A percentile compares a stretch with the other conserved stretches of the same genome.
Conservation (phyloP, 169 alveolate species). For the Plasmodium billcollinsi region DNA sequence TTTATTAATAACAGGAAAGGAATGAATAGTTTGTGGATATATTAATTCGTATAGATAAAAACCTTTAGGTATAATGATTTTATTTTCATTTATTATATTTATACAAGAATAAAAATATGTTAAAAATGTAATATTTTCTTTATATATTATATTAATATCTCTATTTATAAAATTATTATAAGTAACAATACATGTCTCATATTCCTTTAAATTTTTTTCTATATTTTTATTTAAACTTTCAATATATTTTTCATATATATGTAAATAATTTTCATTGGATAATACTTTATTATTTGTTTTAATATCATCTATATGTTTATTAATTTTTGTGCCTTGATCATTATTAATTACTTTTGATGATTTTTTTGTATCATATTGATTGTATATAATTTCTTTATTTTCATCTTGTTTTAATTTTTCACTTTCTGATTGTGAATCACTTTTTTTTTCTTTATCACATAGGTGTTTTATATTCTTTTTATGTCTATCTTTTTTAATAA, state of each 20-base stretch:
- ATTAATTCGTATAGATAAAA: slow-evolving; percentile 54
- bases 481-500: too few species aligned
- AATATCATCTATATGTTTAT: too few species aligned
- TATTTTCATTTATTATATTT: slow-evolving; percentile 56
- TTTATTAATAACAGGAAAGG: slow-evolving; percentile 59
- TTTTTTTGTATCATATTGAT: too few species aligned
- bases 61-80: slow-evolving; percentile 56
- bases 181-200: slow-evolving; percentile 20
- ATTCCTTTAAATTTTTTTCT: slow-evolving; percentile 23
- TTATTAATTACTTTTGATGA: too few species aligned
- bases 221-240: slow-evolving; percentile 7
- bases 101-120: slow-evolving; percentile 53
- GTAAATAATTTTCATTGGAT: slow-evolving; percentile 1
- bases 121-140: slow-evolving; percentile 13
- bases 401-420: neutral
- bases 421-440: neutral
- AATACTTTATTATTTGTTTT: neutral
- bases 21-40: slow-evolving; percentile 56
- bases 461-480: neutral
- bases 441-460: neutral
- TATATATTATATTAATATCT: slow-evolving; percentile 33
- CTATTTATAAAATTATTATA: slow-evolving; percentile 50
- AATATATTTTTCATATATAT: slow-evolving; percentile 18
- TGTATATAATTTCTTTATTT: neutral
- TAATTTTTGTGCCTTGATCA: too few species aligned